A percentile compares a stretch with the other conserved stretches of the same genome.
phyloP scores from a whole-genome alignment of 805 yeast species.

The Barnettozyma pratensis region DNA sequence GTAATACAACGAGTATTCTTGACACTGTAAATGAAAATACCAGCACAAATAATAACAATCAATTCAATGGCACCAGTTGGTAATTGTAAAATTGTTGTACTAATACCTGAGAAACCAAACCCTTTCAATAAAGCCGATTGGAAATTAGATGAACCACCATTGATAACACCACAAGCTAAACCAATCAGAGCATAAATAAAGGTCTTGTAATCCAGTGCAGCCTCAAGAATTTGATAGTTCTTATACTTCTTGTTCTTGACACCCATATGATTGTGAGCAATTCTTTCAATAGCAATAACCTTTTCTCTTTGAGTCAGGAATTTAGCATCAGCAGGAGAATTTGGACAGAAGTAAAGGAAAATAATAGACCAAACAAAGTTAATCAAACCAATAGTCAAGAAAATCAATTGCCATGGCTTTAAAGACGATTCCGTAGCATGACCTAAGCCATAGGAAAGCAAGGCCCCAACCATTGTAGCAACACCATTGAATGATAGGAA shows the following conservation, averaged over 20 bases:
- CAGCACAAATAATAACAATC: constrained; percentile 10
- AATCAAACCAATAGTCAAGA: constrained; percentile 28
- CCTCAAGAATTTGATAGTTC: constrained; percentile 41
- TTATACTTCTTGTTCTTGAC: constrained; percentile 44
- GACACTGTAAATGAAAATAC: constrained; percentile 3
- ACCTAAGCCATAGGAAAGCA: constrained; percentile 25
- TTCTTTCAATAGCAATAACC: constrained; percentile 18
- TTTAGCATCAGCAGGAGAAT: constrained; percentile 31
- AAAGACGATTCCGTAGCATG: constrained; percentile 17
- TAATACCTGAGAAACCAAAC: constrained; percentile 15
- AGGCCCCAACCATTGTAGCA: constrained; percentile 26
- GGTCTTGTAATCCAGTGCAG: constrained; percentile 41
- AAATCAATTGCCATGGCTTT: constrained; percentile 24
- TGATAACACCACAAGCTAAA: constrained; percentile 38
- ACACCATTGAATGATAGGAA: constrained; percentile 29
- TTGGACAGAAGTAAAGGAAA: constrained; percentile 31
- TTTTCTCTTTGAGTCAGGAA: constrained; percentile 31
- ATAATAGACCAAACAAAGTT: constrained; percentile 31
- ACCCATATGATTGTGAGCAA: constrained; percentile 32
- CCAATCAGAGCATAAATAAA: constrained; percentile 37
- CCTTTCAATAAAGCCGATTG: constrained; percentile 35
- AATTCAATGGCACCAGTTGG: constrained; percentile 26
- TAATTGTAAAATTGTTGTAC: constrained; percentile 20
- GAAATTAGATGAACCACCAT: constrained; percentile 38
- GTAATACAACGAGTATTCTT: constrained; percentile 1